Base-by-base conservation (phyloP, 805 yeast species). In the Metschnikowia picachoensis region DNA sequence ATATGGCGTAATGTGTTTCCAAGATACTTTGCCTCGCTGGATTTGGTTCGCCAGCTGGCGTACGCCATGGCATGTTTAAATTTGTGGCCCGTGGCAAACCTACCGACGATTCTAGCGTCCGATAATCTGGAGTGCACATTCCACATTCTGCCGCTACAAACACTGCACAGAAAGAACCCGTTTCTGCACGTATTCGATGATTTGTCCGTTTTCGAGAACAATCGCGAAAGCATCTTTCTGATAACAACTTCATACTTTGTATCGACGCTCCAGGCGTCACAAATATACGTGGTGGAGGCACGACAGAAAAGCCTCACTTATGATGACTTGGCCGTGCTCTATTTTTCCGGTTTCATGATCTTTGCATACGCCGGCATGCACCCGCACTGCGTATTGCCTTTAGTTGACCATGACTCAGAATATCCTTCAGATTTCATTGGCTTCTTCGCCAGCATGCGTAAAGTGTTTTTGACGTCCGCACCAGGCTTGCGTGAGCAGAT, bases 361-460 rank as follows among this genome's bases (percentile, higher is more conserved):
- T 65, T 56, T 48, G 57, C 69, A 12, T 68, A 56, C 38, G 44
- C 66, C 9, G 67, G 66, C 5, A 45, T 68, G 4, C 70, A 67
- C 48, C 68, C 70, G 3, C 62, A 61, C 39, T 51, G 52, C 16
- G 45, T 65, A 11, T 42, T 61, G 17, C 71, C 72, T 6, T 47
- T 69, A 27, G 55, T 68, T 0, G 54, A 56, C 14, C 60, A 57
- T 33, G 60, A 59, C 17, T 39, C 39, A 3, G 40, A 42, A 8
- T 43, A 36, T 8, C 55, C 55, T 9, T 39, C 58, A 2, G 68
- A 64, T 42, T 49, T 61, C 17, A 30, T 65, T 11, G 55, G 59
- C 8, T 51, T 46, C 14, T 42, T 46, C 25, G 27, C 37, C 16
- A 43, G 49, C 30, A 39, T 49, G 38, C 49, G 48, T 10, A 31